These are phyloP conservation scores for Naganishia onofrii DNA, from an alignment of 768 basidiomycete genomes.

Conservation along the genomic window DNA sequence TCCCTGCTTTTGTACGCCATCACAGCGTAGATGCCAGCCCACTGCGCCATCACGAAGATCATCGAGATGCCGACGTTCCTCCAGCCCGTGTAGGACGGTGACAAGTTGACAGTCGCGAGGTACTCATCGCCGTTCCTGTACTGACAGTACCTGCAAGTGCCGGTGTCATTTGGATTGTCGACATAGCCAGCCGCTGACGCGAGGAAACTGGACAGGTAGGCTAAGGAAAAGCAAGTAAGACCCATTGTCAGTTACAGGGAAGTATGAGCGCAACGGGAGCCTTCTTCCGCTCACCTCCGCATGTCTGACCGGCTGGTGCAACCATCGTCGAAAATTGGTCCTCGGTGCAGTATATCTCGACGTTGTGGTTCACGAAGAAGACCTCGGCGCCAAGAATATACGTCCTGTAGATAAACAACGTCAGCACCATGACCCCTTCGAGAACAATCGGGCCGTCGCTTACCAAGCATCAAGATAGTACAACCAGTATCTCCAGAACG, in stretches of 20 bases:
- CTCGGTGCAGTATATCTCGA: conserved; percentile 56
- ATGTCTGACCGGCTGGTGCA: conserved; percentile 72
- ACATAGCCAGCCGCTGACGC: conserved; percentile 68
- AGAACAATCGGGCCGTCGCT: background rate
- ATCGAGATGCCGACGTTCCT: conserved; percentile 28
- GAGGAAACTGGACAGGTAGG: conserved; percentile 72
- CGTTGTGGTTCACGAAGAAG: conserved; percentile 26
- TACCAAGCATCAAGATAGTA: conserved; percentile 25
- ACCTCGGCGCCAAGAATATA: conserved; percentile 27
- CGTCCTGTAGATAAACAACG: conserved; percentile 14
- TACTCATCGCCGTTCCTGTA: conserved; percentile 27
- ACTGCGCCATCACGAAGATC: conserved; percentile 19
- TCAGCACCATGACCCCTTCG: conserved; percentile 5
- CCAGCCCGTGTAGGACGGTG: conserved; percentile 22
- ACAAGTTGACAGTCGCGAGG: conserved; percentile 20
- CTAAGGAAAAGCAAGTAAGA: conserved; percentile 25
- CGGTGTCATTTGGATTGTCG: conserved; percentile 64
- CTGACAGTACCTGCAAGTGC: conserved; percentile 68
- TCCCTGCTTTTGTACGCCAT: conserved; percentile 18
- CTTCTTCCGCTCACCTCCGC: conserved; percentile 47
- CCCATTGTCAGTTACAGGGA: conserved; percentile 3
- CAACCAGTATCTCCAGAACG: conserved; percentile 28
- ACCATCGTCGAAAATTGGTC: conserved; percentile 71
- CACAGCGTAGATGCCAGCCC: conserved; percentile 14
- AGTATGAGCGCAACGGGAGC: conserved; percentile 4